A percentile compares a stretch with the other conserved stretches of the same genome.
Evolutionary conservation across 495 filamentous ascomycete genomes (phyloP).

Genomic region (Talaromyces adpressus): DNA sequence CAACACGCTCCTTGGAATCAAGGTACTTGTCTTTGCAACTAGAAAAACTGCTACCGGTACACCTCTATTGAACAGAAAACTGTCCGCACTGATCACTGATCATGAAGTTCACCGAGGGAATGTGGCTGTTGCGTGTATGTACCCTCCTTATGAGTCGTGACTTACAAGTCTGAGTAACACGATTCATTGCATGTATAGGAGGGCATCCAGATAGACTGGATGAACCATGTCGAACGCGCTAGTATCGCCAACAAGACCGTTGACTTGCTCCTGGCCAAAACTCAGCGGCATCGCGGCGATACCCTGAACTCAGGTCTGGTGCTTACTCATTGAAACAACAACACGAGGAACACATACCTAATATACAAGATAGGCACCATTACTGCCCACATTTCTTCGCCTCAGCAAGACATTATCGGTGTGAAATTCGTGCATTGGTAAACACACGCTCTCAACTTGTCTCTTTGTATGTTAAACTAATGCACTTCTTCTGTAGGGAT

Average conservation of each 20-base stretch:
- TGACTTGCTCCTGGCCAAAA: slow-evolving; percentile 32
- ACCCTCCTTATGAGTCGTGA: neutral
- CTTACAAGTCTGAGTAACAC: neutral
- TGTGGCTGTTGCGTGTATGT: slow-evolving; percentile 5
- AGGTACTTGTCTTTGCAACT: neutral
- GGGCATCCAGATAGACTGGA: slow-evolving; percentile 36
- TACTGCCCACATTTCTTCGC: slow-evolving; percentile 37
- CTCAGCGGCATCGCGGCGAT: slow-evolving; percentile 43
- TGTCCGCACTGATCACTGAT: neutral
- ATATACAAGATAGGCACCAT: slow-evolving; percentile 15
- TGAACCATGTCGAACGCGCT: slow-evolving; percentile 39
- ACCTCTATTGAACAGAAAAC: neutral
- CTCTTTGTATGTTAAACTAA: neutral
- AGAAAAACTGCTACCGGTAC: neutral
- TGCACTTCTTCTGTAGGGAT: slow-evolving; percentile 18
- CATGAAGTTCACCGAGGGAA: slow-evolving; percentile 7
- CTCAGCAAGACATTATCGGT: slow-evolving; percentile 51
- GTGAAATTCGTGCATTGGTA: slow-evolving; percentile 60
- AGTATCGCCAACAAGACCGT: slow-evolving; percentile 25
- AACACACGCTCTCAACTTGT: neutral
- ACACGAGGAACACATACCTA: neutral
- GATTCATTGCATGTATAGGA: slow-evolving; percentile 16
- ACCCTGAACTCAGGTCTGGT: slow-evolving; percentile 49
- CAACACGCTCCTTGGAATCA: neutral
- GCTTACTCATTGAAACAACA: neutral